A percentile compares a stretch with the other conserved stretches of the same genome.
These are phyloP conservation scores for Populus euphratica DNA, from an alignment of 345 rosid species.

Conservation along the genomic window DNA sequence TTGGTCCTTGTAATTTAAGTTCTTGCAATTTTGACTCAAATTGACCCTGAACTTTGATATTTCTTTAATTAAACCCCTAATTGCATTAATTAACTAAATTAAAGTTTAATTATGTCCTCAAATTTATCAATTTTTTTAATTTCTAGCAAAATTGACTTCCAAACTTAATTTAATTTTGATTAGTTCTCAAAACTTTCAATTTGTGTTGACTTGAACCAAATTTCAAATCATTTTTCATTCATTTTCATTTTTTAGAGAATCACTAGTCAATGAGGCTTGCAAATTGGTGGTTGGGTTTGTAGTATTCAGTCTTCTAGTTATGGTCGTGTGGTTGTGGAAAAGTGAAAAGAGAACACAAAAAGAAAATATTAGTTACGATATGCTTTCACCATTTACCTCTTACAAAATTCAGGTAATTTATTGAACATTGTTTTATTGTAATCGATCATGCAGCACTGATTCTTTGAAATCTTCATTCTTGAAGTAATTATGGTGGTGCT, in stretches of 20 bases:
- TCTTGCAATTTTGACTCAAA: no score
- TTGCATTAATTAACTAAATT: no score
- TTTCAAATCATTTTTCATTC: no score
- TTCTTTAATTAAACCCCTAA: no score
- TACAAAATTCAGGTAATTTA: conserved; percentile 77
- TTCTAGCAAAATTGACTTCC: no score
- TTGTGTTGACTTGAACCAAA: no score
- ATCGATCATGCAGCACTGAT: not conserved
- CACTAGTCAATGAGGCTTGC: conserved; percentile 36
- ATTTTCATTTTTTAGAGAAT: not conserved
- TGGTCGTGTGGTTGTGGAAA: conserved; percentile 65
- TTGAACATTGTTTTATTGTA: conserved; percentile 7
- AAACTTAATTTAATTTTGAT: no score
- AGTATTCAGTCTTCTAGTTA: conserved; percentile 57
- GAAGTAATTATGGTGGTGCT: not conserved
- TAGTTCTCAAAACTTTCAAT: no score
- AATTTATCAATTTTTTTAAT: no score
- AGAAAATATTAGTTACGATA: conserved; percentile 43
- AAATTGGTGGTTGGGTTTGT: conserved; percentile 57
- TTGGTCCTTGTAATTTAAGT: no score
- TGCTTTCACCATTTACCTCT: conserved; percentile 76
- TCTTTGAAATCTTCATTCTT: not conserved
- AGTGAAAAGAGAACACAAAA: conserved; percentile 52
- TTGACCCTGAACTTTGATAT: no score
- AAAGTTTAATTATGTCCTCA: no score